Percentiles rank a stretch among this genome's conserved stretches.
phyloP scores from a whole-genome alignment of 495 filamentous ascomycete genomes.

The Elasticomyces elasticus region DNA sequence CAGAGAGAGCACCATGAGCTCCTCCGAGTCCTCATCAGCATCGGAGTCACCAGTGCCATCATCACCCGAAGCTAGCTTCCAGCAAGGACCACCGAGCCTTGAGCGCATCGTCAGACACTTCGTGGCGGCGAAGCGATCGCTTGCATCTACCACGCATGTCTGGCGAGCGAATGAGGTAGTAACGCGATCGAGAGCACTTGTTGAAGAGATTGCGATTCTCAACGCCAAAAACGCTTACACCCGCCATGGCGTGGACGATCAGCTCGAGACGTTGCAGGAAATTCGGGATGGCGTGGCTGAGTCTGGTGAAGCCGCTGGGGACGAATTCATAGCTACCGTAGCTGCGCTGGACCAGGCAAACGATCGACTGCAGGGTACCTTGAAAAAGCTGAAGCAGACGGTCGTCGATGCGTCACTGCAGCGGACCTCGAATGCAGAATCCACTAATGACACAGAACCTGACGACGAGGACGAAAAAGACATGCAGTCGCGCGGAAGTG shows the following conservation, averaged over 20 bases:
- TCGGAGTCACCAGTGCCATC: constrained; percentile 14
- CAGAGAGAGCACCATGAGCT: not conserved
- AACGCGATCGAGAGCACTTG: constrained; percentile 56
- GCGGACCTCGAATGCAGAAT: not conserved
- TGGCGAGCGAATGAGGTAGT: constrained; percentile 83
- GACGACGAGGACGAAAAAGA: not conserved
- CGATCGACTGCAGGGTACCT: constrained; percentile 56
- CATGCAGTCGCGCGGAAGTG: constrained; percentile 47
- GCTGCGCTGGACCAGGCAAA: constrained; percentile 63
- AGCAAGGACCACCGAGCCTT: constrained; percentile 36
- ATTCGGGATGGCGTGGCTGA: constrained; percentile 51
- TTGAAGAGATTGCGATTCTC: constrained; percentile 73
- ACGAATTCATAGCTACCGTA: constrained; percentile 43
- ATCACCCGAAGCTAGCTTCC: constrained; percentile 19
- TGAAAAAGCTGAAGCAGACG: constrained; percentile 59
- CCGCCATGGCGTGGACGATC: constrained; percentile 58
- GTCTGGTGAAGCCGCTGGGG: constrained; percentile 41
- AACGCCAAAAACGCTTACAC: constrained; percentile 70
- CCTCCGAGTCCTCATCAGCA: constrained; percentile 4
- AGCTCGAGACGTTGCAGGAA: constrained; percentile 57
- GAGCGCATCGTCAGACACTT: constrained; percentile 73
- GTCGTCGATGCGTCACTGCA: constrained; percentile 66
- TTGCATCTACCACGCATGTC: constrained; percentile 76
- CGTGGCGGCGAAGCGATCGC: constrained; percentile 77
- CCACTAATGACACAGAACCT: not conserved